Percentiles rank a stretch among this genome's conserved stretches.
These are phyloP conservation scores for Dictyostelium discoideum DNA, from an alignment of 78 protist species.

Conservation along the genomic window DNA sequence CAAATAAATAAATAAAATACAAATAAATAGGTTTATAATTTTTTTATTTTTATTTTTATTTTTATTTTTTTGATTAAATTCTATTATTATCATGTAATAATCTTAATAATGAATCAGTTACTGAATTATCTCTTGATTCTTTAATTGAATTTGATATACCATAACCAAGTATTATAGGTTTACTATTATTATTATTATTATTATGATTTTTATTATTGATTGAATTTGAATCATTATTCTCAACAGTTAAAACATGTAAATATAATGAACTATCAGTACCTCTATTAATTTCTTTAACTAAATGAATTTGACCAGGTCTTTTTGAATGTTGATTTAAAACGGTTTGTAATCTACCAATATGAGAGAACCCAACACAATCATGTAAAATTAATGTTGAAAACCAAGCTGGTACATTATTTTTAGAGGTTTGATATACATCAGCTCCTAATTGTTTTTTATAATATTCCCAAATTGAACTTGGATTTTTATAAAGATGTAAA, in stretches of 20 bases:
- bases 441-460: too few relatives aligned
- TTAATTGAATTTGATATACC: slow-evolving; percentile 13
- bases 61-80: neutral
- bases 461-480: neutral
- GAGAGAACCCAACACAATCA: neutral
- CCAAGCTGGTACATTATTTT: slow-evolving; percentile 27
- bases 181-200: neutral
- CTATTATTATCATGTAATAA: neutral
- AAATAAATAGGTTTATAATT: too few relatives aligned
- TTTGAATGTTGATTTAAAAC: neutral
- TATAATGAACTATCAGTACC: slow-evolving; percentile 12
- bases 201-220: neutral
- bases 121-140: neutral
- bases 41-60: neutral
- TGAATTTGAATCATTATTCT: neutral
- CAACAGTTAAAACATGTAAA: neutral
- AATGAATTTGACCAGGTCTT: neutral
- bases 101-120: slow-evolving; percentile 47
- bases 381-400: slow-evolving; percentile 27
- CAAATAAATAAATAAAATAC: too few relatives aligned
- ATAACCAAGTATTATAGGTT: slow-evolving; percentile 49
- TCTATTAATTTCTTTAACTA: slow-evolving; percentile 44
- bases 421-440: neutral
- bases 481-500: neutral
- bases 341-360: neutral